These are phyloP conservation scores for Moniliella sp. DNA, from an alignment of 1,284 basidiomycete species.

Conservation along the genomic window DNA sequence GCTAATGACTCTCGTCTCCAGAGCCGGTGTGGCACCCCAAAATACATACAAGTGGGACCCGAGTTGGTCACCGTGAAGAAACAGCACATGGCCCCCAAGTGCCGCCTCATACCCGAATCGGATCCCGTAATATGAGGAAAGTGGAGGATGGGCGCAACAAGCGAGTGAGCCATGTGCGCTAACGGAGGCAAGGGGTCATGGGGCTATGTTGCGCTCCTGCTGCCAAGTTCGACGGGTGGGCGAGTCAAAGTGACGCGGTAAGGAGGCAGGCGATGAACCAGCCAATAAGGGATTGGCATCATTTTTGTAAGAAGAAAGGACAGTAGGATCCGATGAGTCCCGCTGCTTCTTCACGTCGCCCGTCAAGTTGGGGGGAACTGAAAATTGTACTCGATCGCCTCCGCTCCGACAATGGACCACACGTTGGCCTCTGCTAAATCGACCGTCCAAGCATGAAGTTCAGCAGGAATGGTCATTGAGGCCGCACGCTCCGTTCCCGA, in stretches of 20 bases:
- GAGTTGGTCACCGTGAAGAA: slow-evolving; percentile 73
- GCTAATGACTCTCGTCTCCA: slow-evolving; percentile 67
- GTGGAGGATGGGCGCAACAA: slow-evolving; percentile 53
- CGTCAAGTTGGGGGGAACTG: slow-evolving; percentile 4
- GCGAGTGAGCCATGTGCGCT: slow-evolving; percentile 46
- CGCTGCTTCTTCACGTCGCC: slow-evolving; percentile 16
- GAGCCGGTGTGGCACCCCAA: slow-evolving; percentile 67
- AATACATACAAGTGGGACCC: slow-evolving; percentile 60
- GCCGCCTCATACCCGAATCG: too few species aligned
- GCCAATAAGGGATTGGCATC: too few species aligned
- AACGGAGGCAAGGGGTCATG: slow-evolving; percentile 38
- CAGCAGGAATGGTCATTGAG: too few species aligned
- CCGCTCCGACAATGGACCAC: slow-evolving; percentile 77
- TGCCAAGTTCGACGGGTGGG: slow-evolving; percentile 19
- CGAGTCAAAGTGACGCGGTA: too few species aligned
- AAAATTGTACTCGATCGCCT: slow-evolving; percentile 37
- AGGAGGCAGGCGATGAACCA: too few species aligned
- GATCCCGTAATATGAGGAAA: slow-evolving; percentile 1
- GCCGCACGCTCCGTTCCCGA: slow-evolving; percentile 11
- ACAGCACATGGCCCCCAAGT: too few species aligned
- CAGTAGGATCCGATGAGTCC: slow-evolving; percentile 5
- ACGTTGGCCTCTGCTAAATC: slow-evolving; percentile 45
- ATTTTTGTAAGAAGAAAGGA: slow-evolving; percentile 11
- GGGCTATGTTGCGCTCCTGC: slow-evolving; percentile 35
- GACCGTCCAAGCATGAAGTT: slow-evolving; percentile 8